Conservation (phyloP, 306 rosid species). For the Ochetophila trinervis region DNA sequence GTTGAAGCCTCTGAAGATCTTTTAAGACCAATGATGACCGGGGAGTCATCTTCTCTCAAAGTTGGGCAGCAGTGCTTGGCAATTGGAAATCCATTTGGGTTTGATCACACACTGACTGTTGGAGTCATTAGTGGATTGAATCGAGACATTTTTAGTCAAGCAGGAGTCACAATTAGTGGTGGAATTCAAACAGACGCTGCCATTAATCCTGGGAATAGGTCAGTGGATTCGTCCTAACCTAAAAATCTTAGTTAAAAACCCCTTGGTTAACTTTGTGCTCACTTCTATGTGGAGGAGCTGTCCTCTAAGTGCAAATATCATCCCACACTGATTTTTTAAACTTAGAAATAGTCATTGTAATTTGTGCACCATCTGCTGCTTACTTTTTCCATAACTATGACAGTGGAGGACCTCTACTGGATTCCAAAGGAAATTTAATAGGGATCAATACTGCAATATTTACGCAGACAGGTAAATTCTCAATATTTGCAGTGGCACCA, state of each 20-base stretch:
- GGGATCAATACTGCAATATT: constrained; percentile 95
- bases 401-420: constrained; percentile 92
- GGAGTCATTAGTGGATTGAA: constrained; percentile 93
- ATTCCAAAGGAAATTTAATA: constrained; percentile 86
- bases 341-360: not conserved
- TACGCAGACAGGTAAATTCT: constrained; percentile 66
- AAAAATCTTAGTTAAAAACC: not conserved
- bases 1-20: constrained; percentile 80
- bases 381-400: constrained; percentile 30
- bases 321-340: not conserved
- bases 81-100: constrained; percentile 97
- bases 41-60: constrained; percentile 68
- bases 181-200: constrained; percentile 98
- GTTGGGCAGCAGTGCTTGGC: constrained; percentile 98
- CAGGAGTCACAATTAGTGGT: constrained; percentile 93
- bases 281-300: not conserved
- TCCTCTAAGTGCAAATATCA: not conserved
- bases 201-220: constrained; percentile 98
- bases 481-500: not conserved
- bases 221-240: not conserved
- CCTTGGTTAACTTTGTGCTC: not conserved
- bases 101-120: constrained; percentile 93
- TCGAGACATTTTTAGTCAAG: constrained; percentile 82
- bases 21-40: constrained; percentile 69
- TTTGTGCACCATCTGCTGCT: constrained; percentile 13